These are phyloP conservation scores for Fusarium marasasianum DNA, from an alignment of 2,329 filamentous ascomycete species.

Conservation along the genomic window DNA sequence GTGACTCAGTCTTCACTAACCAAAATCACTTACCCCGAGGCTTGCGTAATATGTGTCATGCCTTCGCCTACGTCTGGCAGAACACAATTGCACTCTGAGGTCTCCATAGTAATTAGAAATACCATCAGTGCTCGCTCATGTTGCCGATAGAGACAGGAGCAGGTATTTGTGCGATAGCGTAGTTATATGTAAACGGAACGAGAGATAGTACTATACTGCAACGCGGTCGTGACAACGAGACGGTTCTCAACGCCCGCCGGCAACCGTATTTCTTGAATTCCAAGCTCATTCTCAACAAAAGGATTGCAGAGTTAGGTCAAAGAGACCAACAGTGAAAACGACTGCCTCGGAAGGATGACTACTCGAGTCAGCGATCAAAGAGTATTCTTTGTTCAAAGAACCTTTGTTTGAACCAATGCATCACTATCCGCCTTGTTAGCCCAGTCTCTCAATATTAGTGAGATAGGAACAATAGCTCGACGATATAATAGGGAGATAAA, in stretches of 20 bases:
- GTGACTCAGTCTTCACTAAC: not conserved
- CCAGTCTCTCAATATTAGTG: no score
- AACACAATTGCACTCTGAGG: rapidly evolving
- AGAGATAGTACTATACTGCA: no score
- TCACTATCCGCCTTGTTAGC: no score
- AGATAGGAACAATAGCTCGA: no score
- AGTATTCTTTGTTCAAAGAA: not conserved
- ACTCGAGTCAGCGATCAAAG: not conserved
- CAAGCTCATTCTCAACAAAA: not conserved
- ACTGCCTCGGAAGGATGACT: rapidly evolving
- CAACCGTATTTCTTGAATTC: not conserved
- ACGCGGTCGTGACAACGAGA: not conserved
- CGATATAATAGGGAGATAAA: no score
- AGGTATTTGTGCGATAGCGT: rapidly evolving
- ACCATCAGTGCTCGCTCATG: no score
- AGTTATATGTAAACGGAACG: no score
- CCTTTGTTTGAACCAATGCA: no score
- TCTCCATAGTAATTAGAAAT: rapidly evolving
- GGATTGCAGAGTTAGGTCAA: rapidly evolving
- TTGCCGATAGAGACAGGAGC: rapidly evolving
- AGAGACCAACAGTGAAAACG: rapidly evolving
- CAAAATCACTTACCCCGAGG: rapidly evolving
- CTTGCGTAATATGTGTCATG: rapidly evolving
- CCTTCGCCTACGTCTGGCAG: rapidly evolving
- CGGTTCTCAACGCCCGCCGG: no score